Evolutionary conservation across 1,284 basidiomycete genomes (phyloP).

Genomic region (Mycocalia duriaeana): DNA sequence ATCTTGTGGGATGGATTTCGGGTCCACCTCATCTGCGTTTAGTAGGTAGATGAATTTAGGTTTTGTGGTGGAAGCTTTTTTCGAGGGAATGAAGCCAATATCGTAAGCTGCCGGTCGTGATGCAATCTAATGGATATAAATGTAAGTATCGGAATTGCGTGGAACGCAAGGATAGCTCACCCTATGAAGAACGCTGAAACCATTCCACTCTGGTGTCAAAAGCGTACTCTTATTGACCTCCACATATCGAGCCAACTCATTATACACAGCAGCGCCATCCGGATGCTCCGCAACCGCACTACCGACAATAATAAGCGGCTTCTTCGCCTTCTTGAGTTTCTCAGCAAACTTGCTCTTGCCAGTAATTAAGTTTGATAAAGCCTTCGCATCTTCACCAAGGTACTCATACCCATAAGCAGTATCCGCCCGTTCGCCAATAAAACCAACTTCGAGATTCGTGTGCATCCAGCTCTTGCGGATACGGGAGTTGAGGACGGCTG

Average conservation of each 20-base stretch:
- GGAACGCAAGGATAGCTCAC: constrained; percentile 38
- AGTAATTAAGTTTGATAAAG: constrained; percentile 75
- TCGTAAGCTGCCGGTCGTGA: constrained; percentile 96
- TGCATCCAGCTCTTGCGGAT: constrained; percentile 94
- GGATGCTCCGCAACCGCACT: constrained; percentile 84
- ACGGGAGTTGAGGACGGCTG: constrained; percentile 94
- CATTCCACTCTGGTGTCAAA: constrained; percentile 91
- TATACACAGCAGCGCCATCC: constrained; percentile 80
- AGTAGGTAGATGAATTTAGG: constrained; percentile 98
- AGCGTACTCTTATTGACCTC: constrained; percentile 74
- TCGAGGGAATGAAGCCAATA: constrained; percentile 85
- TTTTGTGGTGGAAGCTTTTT: constrained; percentile 67
- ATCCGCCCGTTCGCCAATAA: constrained; percentile 90
- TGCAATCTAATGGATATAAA: constrained; percentile 50
- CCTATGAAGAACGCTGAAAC: constrained; percentile 90
- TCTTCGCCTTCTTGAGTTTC: constrained; percentile 89
- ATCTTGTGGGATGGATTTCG: constrained; percentile 85
- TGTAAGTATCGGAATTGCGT: not conserved
- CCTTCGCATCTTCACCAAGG: constrained; percentile 77
- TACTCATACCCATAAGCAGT: constrained; percentile 93
- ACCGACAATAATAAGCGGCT: constrained; percentile 91
- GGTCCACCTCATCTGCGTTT: constrained; percentile 92
- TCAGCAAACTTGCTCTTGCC: constrained; percentile 79
- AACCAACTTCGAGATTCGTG: constrained; percentile 78
- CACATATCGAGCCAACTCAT: constrained; percentile 77